phyloP scores from a whole-genome alignment of 805 yeast genomes.

The Lachancea waltii region DNA sequence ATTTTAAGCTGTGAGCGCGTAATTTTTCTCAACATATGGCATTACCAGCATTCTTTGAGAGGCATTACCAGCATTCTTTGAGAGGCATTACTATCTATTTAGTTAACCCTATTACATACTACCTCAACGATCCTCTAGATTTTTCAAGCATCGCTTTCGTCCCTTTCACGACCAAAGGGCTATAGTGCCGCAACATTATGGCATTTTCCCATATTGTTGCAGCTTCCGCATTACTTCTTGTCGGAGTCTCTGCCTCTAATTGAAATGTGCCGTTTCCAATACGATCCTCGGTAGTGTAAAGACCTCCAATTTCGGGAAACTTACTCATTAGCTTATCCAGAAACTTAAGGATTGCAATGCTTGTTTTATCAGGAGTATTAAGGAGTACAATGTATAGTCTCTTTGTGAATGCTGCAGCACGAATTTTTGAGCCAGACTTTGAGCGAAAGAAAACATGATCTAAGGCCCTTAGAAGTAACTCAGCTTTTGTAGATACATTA shows the following conservation, averaged over 20 bases:
- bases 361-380: conserved; percentile 83
- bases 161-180: conserved; percentile 74
- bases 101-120: not conserved
- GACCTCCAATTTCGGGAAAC: conserved; percentile 64
- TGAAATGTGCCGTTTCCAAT: conserved; percentile 74
- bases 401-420: conserved; percentile 80
- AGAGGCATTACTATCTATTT: not conserved
- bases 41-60: not conserved
- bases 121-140: conserved; percentile 23
- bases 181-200: conserved; percentile 72
- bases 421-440: conserved; percentile 54
- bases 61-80: not conserved
- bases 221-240: conserved; percentile 77
- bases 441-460: conserved; percentile 78
- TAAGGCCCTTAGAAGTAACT: conserved; percentile 66
- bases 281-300: conserved; percentile 84
- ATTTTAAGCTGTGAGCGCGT: conserved; percentile 24
- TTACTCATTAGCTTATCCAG: conserved; percentile 67
- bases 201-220: conserved; percentile 89
- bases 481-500: conserved; percentile 84
- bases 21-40: not conserved
- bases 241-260: conserved; percentile 57
- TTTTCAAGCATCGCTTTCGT: conserved; percentile 38
- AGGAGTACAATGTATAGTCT: conserved; percentile 59
- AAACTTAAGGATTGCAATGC: conserved; percentile 70